These are phyloP conservation scores for Fonsecaea erecta DNA, from an alignment of 2,329 filamentous ascomycete genomes.

Conservation along the genomic window DNA sequence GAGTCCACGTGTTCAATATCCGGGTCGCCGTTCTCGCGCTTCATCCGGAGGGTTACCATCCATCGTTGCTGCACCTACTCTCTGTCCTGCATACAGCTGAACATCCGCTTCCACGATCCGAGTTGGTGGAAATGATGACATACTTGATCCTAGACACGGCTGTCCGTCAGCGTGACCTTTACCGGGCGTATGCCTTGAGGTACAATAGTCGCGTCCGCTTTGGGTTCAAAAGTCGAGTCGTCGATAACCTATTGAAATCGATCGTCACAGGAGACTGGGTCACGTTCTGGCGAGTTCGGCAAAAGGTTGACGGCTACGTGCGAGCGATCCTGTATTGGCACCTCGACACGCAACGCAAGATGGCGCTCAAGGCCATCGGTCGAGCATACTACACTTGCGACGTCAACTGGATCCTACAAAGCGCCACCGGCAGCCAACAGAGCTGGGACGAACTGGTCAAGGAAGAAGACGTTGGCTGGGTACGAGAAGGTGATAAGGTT, in stretches of 20 bases:
- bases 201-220: conserved; percentile 56
- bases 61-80: conserved; percentile 80
- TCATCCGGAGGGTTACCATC: conserved; percentile 86
- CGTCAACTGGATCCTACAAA: conserved; percentile 70
- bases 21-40: conserved; percentile 79
- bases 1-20: conserved; percentile 89
- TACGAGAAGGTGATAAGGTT: conserved; percentile 72
- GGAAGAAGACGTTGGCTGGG: conserved; percentile 81
- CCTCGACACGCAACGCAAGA: conserved; percentile 71
- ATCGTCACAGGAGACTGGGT: conserved; percentile 83
- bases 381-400: conserved; percentile 77
- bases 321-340: conserved; percentile 81
- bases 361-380: conserved; percentile 85
- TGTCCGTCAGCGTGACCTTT: conserved; percentile 77
- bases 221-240: conserved; percentile 66
- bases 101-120: conserved; percentile 70
- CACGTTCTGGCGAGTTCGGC: conserved; percentile 72
- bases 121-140: conserved; percentile 76
- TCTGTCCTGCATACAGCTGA: conserved; percentile 67
- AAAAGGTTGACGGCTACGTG: conserved; percentile 78
- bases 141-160: conserved; percentile 88
- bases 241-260: conserved; percentile 71
- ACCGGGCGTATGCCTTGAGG: conserved; percentile 72
- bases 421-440: conserved; percentile 47
- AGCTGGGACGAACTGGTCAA: conserved; percentile 73